phyloP scores from a whole-genome alignment of 73 alveolate species.

The Paramecium octaurelia region DNA sequence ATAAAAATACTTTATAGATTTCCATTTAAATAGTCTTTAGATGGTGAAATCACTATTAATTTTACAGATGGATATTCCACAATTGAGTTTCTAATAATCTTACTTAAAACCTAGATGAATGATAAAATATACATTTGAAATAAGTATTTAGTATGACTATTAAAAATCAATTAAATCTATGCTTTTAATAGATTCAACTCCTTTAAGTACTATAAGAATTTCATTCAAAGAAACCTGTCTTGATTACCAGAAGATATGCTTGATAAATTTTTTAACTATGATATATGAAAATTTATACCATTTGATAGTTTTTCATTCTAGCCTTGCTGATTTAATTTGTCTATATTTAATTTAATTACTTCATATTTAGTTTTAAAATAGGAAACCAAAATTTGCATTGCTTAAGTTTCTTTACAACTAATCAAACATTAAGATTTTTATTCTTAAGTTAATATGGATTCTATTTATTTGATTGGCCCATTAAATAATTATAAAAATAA shows the following conservation, averaged over 20 bases:
- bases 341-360: background rate
- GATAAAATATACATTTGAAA: background rate
- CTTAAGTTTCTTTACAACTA: background rate
- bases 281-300: background rate
- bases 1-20: background rate
- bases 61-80: background rate
- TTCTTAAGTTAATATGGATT: background rate
- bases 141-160: background rate
- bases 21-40: background rate
- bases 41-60: background rate
- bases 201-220: background rate
- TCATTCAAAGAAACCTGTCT: background rate
- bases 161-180: conserved; percentile 8
- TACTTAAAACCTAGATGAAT: background rate
- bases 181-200: background rate
- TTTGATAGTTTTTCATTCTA: background rate
- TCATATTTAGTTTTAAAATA: background rate
- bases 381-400: background rate
- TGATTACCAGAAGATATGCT: background rate
- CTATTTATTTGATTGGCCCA: background rate
- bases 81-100: background rate
- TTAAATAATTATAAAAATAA: background rate
- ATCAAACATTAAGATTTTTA: background rate
- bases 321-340: background rate
- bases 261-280: background rate